These are phyloP conservation scores for Globisporangium polare DNA, from an alignment of 352 stramenopile genomes.

Conservation along the genomic window DNA sequence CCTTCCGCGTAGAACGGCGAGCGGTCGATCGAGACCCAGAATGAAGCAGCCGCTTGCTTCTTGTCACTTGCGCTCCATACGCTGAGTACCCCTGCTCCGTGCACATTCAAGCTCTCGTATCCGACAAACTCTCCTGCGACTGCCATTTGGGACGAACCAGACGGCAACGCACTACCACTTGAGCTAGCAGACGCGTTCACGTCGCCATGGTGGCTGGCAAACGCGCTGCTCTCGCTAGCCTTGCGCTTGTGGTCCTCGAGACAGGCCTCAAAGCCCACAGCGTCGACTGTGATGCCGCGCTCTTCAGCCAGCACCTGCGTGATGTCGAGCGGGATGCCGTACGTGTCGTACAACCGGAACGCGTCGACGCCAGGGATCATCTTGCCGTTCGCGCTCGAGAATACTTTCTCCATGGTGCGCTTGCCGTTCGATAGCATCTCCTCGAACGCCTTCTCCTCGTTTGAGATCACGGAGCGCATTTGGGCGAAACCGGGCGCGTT, in stretches of 20 bases:
- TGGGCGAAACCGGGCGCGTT: constrained; percentile 35
- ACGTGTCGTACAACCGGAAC: constrained; percentile 75
- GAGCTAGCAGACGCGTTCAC: background rate
- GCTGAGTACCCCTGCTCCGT: constrained; percentile 30
- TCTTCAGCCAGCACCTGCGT: constrained; percentile 65
- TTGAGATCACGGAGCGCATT: constrained; percentile 61
- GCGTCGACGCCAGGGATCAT: constrained; percentile 47
- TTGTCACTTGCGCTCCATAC: constrained; percentile 23
- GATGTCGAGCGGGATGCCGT: constrained; percentile 75
- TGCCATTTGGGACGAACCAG: background rate
- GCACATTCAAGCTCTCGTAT: constrained; percentile 46
- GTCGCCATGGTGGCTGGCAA: constrained; percentile 22
- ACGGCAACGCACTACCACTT: background rate
- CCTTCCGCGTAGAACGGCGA: constrained; percentile 79
- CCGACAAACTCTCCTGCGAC: constrained; percentile 42
- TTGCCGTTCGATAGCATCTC: constrained; percentile 66
- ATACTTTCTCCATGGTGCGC: constrained; percentile 57
- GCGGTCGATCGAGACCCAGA: constrained; percentile 45
- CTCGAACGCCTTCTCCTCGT: constrained; percentile 69
- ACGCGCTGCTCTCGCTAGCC: constrained; percentile 39
- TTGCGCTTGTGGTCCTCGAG: constrained; percentile 51
- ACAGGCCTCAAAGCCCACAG: constrained; percentile 38
- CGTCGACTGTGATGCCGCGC: constrained; percentile 52
- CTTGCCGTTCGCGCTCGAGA: constrained; percentile 24
- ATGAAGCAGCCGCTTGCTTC: constrained; percentile 7